Conservation (phyloP, 306 rosid species). For the Rosa persica region DNA sequence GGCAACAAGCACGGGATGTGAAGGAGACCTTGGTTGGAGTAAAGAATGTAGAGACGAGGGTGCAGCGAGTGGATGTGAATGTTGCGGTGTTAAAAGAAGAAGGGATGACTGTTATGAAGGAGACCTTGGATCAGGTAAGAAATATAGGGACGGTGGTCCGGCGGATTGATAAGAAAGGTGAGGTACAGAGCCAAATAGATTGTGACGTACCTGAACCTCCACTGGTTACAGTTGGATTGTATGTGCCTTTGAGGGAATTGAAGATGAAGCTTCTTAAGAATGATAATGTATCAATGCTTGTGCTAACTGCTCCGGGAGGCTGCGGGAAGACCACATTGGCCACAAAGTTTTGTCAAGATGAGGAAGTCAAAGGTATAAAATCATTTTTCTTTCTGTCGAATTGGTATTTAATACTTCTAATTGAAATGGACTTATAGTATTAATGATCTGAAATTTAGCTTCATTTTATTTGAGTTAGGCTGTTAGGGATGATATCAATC, state of each 20-base stretch:
- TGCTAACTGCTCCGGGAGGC: conserved; percentile 51
- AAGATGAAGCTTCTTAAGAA: conserved; percentile 40
- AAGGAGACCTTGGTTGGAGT: conserved; percentile 1
- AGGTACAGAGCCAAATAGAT: background rate
- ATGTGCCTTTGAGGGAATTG: conserved; percentile 44
- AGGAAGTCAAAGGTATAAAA: conserved; percentile 45
- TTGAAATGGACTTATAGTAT: background rate
- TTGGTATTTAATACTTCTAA: background rate
- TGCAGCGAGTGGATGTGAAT: background rate
- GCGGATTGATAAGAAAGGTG: background rate
- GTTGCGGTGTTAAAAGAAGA: background rate
- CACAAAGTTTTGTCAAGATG: conserved; percentile 46
- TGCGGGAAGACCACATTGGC: conserved; percentile 60
- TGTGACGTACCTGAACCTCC: conserved; percentile 43
- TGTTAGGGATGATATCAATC: background rate
- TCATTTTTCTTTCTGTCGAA: background rate
- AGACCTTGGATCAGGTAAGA: background rate
- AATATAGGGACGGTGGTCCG: background rate
- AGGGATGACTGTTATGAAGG: background rate
- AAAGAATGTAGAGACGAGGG: background rate
- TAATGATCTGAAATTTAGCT: background rate
- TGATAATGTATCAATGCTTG: conserved; percentile 28
- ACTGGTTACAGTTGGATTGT: conserved; percentile 49
- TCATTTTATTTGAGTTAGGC: background rate
- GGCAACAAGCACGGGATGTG: conserved; percentile 20